These are phyloP conservation scores for Annulohypoxylon moriforme DNA, from an alignment of 495 filamentous ascomycete species.

Conservation along the genomic window DNA sequence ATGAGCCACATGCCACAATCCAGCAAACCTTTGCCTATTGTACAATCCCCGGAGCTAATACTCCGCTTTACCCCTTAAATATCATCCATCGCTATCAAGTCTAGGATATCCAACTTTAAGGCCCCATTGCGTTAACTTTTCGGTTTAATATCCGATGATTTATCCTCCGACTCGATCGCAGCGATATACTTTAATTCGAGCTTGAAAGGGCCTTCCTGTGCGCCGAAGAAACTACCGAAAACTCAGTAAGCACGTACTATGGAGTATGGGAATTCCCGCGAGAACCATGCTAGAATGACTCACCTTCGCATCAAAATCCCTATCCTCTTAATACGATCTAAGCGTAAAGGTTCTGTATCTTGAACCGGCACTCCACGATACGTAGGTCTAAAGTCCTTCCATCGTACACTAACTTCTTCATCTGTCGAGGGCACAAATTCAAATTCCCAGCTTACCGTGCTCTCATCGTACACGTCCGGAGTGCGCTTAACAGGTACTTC, in stretches of 20 bases:
- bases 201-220: slow-evolving; percentile 75
- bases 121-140: not conserved
- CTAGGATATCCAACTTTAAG: not conserved
- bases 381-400: slow-evolving; percentile 72
- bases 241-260: not conserved
- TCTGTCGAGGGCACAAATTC: slow-evolving; percentile 55
- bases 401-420: slow-evolving; percentile 58
- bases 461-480: slow-evolving; percentile 70
- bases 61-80: not conserved
- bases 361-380: slow-evolving; percentile 74
- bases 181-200: slow-evolving; percentile 60
- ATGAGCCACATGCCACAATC: not conserved
- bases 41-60: not conserved
- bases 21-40: not conserved
- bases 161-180: slow-evolving; percentile 20
- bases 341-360: slow-evolving; percentile 66
- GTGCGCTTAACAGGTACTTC: slow-evolving; percentile 63
- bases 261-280: not conserved
- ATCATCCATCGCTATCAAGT: not conserved
- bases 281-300: slow-evolving; percentile 20
- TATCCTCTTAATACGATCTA: slow-evolving; percentile 69
- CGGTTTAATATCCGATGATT: not conserved
- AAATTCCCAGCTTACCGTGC: slow-evolving; percentile 68
- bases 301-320: slow-evolving; percentile 84
- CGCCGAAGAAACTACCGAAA: slow-evolving; percentile 75